Percentiles rank a stretch among this genome's conserved stretches.
These are phyloP conservation scores for Jamesozyma rosinii DNA, from an alignment of 805 yeast genomes.

Conservation along the genomic window DNA sequence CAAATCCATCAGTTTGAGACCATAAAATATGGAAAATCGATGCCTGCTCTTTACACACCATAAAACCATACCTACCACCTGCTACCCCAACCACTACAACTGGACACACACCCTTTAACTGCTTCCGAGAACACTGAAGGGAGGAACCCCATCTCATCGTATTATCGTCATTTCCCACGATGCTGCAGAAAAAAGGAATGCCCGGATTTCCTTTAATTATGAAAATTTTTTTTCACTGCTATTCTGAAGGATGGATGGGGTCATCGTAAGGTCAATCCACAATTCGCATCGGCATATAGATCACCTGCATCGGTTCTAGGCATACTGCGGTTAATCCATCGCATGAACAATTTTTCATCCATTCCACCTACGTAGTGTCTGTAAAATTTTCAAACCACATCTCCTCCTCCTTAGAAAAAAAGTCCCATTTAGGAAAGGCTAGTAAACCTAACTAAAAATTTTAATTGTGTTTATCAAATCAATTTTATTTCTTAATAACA, in stretches of 20 bases:
- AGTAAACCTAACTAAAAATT: background rate
- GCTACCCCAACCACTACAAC: too few relatives aligned
- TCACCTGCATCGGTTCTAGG: background rate
- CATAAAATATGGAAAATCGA: too few relatives aligned
- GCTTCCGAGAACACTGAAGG: too few relatives aligned
- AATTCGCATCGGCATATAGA: background rate
- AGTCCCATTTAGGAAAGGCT: background rate
- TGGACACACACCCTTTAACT: too few relatives aligned
- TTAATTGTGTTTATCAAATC: background rate
- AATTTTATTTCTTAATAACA: too few relatives aligned
- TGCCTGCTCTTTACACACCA: too few relatives aligned
- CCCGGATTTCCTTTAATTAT: background rate
- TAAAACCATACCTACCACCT: too few relatives aligned
- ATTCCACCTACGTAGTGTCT: background rate
- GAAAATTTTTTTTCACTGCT: background rate
- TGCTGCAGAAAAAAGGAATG: background rate
- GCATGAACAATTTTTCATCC: background rate
- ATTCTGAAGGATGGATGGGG: background rate
- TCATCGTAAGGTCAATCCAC: background rate
- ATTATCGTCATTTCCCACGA: background rate
- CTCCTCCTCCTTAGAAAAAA: background rate
- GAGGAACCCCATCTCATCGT: too few relatives aligned
- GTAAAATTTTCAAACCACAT: background rate
- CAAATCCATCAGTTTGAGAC: too few relatives aligned
- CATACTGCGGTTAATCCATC: background rate